Base-by-base conservation (phyloP, 106 monocot genomes). In the Dendrobium officinale region DNA sequence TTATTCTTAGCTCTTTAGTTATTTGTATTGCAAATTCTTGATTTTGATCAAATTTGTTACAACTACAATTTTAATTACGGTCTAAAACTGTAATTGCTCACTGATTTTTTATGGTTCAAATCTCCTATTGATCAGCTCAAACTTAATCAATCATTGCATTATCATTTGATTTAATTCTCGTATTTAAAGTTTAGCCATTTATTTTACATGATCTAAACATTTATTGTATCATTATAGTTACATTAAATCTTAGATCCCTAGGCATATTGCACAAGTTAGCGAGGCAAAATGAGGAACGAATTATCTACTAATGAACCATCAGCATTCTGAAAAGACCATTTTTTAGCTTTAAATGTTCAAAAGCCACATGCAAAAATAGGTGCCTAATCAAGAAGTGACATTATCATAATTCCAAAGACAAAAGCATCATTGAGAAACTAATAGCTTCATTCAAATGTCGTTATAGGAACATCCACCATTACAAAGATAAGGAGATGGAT, bases 371-470 rank as follows among this genome's bases (percentile, higher is more conserved):
- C 37, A 37, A 70, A 70, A 37, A 29, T 37, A 70, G 13, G 33
- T 37, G 10, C 37, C 37, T 70, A 5, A 4, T 37, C 15, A 70
- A 70, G 37, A 37, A 70, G 37, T 37, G 24, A 13, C 70, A 33
- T 70, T 70, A 70, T 70, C 24, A 70, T 15, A 33, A 70, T 37
- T 16, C 37, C 11, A 70, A 70, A 31, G 37, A 37, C 4, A 8
- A 70, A 70, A 24, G 16, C 16, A 70, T 37, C 33, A 68, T 13
- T 33, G 20, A 61, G 22, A 31, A 33, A 74, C 42, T 33, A 74
- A 41, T 42, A 74, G 7, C 19, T 74, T 74, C 73, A 74, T 74
- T 74, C 37, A 74, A 37, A 74, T 74, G 4, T 42, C 42, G 43
- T 20, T 16, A 74, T 74, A 74, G 20, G 20, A 42, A 1, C 43